Evolutionary conservation across 768 basidiomycete genomes (phyloP).

Genomic region (Tylopilus subfusipes): DNA sequence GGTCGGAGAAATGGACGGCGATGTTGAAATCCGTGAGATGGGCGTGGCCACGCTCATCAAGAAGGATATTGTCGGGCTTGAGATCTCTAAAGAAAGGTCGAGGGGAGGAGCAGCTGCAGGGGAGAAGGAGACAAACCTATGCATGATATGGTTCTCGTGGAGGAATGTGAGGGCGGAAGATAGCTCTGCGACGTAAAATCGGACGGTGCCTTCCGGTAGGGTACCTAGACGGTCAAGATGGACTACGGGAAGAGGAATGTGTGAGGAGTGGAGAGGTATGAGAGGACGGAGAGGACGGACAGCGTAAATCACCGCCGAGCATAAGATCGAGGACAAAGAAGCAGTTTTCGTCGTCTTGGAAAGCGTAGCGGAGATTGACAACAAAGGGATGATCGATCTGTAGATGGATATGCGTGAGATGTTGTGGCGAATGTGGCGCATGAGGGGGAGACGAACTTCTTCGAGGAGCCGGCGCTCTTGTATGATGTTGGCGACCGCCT

Average conservation of each 20-base stretch:
- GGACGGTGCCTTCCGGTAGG: constrained; percentile 72
- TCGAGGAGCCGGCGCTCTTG: constrained; percentile 94
- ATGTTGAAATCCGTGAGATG: constrained; percentile 99
- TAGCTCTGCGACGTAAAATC: constrained; percentile 88
- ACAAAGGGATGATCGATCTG: constrained; percentile 95
- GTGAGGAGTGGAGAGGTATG: not conserved
- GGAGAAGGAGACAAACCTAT: constrained; percentile 59
- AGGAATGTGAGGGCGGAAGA: constrained; percentile 85
- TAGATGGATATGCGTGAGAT: not conserved
- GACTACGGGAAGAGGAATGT: constrained; percentile 44
- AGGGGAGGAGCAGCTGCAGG: not conserved
- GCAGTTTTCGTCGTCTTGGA: constrained; percentile 97
- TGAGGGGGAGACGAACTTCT: constrained; percentile 57
- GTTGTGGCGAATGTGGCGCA: not conserved
- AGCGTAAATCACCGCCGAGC: constrained; percentile 92
- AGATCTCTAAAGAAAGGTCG: constrained; percentile 59
- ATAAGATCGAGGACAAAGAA: constrained; percentile 98
- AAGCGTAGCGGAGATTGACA: constrained; percentile 93
- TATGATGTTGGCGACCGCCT: constrained; percentile 94
- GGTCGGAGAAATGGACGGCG: constrained; percentile 91
- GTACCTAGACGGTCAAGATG: constrained; percentile 81
- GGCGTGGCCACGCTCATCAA: constrained; percentile 93
- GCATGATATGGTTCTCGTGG: constrained; percentile 92
- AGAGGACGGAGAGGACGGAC: constrained; percentile 42
- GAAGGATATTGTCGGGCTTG: constrained; percentile 96